Base-by-base conservation (phyloP, 768 basidiomycete genomes). In the Termitomyces heimii region DNA sequence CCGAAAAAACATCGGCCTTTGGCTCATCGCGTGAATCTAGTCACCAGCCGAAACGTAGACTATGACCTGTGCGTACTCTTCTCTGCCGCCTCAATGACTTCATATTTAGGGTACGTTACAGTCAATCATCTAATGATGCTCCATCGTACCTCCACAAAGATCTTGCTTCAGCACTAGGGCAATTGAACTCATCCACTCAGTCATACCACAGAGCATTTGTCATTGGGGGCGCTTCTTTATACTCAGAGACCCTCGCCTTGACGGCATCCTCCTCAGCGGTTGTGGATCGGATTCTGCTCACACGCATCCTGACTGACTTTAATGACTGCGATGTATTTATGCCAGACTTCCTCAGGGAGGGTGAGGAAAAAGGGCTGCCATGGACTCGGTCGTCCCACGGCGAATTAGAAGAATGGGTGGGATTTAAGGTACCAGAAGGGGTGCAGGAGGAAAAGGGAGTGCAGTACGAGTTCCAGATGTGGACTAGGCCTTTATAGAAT, bases 401-500 rank as follows among this genome's bases (percentile, higher is more conserved):
- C 20, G 86, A 83, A 55, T 75, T 97, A 68, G 68, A 79, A 60
- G 77, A 75, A 10, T 98, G 94, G 93, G 83, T 83, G 0, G 93
- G 87, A 31, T 89, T 88, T 64, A 82, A 86, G 12, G 90, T 95
- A 48, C 80, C 87, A 13, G 74, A 78, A 60, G 93, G 91, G 4
- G 72, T 82, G 65, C 86, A 91, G 70, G 83, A 84, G 68, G 94
- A 97, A 71, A 88, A 89, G 54, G 92, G 86, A 10, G 76, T 92
- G 45, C 77, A 80, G 62, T 99, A 95, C 69, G 89, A 92, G 74
- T 97, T 87, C 71, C 92, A 99, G 76, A 94, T 99, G 94, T 99
- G 96, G 96, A 78, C 84, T 50, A 80, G 82, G 53, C 68, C 66
- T 54, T 32, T 58, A 56, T 68, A 66, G 51, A 32, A 45, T 16